phyloP scores from a whole-genome alignment of 2,329 filamentous ascomycete genomes.

The Tolypocladium ophioglossoides region DNA sequence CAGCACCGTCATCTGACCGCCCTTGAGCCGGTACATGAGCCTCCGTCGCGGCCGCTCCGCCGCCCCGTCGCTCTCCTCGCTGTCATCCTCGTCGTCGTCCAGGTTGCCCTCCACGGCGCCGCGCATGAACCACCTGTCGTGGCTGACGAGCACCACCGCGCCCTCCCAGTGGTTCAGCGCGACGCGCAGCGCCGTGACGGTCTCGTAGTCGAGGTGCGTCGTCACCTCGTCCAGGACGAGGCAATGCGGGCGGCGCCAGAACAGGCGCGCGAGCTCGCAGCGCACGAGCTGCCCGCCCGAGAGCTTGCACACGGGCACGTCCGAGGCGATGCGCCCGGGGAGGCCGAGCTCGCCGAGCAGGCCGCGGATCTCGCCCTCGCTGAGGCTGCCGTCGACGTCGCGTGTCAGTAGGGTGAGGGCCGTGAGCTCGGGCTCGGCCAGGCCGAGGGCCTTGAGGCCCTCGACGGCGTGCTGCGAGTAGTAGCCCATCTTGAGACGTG shows the following conservation, averaged over 20 bases:
- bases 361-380: constrained; percentile 58
- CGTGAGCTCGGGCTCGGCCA: constrained; percentile 41
- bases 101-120: constrained; percentile 44
- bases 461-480: constrained; percentile 77
- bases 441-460: constrained; percentile 46
- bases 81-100: constrained; percentile 27
- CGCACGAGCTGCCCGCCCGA: constrained; percentile 70
- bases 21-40: constrained; percentile 49
- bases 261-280: constrained; percentile 54
- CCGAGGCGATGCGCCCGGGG: constrained; percentile 57
- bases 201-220: constrained; percentile 77
- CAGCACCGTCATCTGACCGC: constrained; percentile 44
- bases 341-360: constrained; percentile 61
- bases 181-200: constrained; percentile 58
- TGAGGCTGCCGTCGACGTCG: constrained; percentile 39
- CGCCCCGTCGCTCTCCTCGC: constrained; percentile 25
- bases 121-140: constrained; percentile 74
- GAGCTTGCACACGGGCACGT: constrained; percentile 61
- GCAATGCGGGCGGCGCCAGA: constrained; percentile 60
- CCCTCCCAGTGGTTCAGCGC: constrained; percentile 61
- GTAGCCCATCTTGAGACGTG: constrained; percentile 60
- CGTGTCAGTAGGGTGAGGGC: constrained; percentile 52
- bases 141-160: constrained; percentile 66
- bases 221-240: constrained; percentile 74
- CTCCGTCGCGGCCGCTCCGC: constrained; percentile 36